Conservation (phyloP, 169 alveolate genomes). For the Plasmodium inui region DNA sequence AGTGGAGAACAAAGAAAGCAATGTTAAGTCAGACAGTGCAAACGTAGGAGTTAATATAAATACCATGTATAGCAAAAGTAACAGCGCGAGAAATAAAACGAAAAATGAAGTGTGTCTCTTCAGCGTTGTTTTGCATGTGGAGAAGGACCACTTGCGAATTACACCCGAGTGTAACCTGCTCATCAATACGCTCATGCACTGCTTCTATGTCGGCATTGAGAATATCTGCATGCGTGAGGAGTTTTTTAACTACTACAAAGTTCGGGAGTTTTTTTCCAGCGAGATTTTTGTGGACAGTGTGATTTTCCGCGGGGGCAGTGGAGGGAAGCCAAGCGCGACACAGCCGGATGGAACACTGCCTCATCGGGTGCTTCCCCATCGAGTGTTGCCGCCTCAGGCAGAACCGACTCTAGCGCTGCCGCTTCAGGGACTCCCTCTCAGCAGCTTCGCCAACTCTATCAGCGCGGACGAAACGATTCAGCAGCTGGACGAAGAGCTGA, state of each 20-base stretch:
- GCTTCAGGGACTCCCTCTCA: background rate
- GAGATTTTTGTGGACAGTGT: constrained; percentile 36
- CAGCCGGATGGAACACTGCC: background rate
- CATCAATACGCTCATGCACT: constrained; percentile 7
- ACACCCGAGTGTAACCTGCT: constrained; percentile 26
- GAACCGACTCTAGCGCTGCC: too few relatives aligned
- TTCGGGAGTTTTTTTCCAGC: constrained; percentile 19
- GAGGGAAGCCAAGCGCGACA: background rate
- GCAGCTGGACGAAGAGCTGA: constrained; percentile 14
- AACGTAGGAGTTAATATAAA: background rate
- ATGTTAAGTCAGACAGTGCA: background rate
- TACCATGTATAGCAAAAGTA: background rate
- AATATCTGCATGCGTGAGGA: constrained; percentile 36
- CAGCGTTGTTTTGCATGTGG: constrained; percentile 10
- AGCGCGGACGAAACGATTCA: background rate
- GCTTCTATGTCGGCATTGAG: constrained; percentile 11
- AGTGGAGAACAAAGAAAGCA: background rate
- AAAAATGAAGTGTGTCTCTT: constrained; percentile 40
- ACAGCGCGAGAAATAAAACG: background rate
- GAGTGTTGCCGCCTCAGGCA: too few relatives aligned
- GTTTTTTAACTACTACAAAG: constrained; percentile 5
- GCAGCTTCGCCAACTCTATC: background rate
- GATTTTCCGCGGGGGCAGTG: background rate
- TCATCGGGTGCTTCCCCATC: background rate
- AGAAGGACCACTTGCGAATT: background rate